phyloP scores from a whole-genome alignment of 169 alveolate species.

The Plasmodium gaboni region DNA sequence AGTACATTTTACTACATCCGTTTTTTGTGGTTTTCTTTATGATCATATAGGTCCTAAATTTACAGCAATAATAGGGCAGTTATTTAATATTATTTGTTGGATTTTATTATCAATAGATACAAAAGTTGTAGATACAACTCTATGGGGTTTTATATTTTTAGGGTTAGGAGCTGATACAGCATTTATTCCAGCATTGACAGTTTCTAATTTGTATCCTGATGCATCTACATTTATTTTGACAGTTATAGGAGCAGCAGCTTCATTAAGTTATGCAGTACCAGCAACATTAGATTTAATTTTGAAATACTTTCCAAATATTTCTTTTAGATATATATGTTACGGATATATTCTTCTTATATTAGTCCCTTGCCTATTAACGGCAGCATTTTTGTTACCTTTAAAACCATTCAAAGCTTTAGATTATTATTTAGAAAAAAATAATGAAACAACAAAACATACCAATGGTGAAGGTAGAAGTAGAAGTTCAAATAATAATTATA shows the following conservation, averaged over 20 bases:
- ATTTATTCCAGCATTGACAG: slow-evolving; percentile 48
- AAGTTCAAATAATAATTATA: neutral
- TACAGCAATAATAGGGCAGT: slow-evolving; percentile 67
- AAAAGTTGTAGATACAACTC: slow-evolving; percentile 42
- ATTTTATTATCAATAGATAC: slow-evolving; percentile 47
- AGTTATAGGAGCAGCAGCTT: slow-evolving; percentile 71
- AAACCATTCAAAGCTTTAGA: slow-evolving; percentile 66
- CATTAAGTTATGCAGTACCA: slow-evolving; percentile 73
- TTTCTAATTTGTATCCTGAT: slow-evolving; percentile 64
- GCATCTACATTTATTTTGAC: slow-evolving; percentile 64
- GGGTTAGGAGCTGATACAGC: slow-evolving; percentile 76
- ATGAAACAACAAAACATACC: neutral
- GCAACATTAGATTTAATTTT: slow-evolving; percentile 40
- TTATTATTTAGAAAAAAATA: slow-evolving; percentile 15
- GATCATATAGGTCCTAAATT: slow-evolving; percentile 72
- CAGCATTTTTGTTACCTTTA: slow-evolving; percentile 26
- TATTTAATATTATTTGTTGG: slow-evolving; percentile 51
- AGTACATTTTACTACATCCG: slow-evolving; percentile 70
- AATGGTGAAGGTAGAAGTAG: neutral
- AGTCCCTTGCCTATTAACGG: slow-evolving; percentile 42
- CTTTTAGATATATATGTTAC: slow-evolving; percentile 48
- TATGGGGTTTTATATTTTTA: slow-evolving; percentile 38
- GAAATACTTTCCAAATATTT: neutral
- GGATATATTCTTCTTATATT: slow-evolving; percentile 44
- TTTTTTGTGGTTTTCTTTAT: slow-evolving; percentile 64